Evolutionary conservation across 495 filamentous ascomycete genomes (phyloP).

Genomic region (Aspergillus ellipticus): DNA sequence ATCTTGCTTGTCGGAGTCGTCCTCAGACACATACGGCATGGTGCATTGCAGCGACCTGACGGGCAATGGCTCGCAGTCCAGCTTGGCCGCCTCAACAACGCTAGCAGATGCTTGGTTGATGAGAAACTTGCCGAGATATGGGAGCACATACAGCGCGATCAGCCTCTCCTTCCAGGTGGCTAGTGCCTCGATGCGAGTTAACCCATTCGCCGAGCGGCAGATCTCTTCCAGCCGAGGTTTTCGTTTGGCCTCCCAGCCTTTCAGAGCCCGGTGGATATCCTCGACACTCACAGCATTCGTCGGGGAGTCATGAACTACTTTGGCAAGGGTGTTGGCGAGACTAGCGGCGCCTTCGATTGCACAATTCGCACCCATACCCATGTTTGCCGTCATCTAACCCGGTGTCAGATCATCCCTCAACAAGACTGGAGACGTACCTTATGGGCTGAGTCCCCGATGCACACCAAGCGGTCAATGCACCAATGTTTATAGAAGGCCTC

Average conservation of each 20-base stretch:
- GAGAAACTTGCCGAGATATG: not conserved
- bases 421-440: slow-evolving; percentile 15
- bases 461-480: slow-evolving; percentile 15
- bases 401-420: not conserved
- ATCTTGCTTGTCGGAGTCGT: not conserved
- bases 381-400: slow-evolving; percentile 18
- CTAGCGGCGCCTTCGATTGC: slow-evolving; percentile 38
- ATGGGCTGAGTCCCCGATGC: slow-evolving; percentile 23
- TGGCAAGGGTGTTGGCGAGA: slow-evolving; percentile 34
- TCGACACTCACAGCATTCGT: not conserved
- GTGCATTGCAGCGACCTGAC: not conserved
- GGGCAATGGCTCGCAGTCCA: slow-evolving; percentile 7
- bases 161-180: slow-evolving; percentile 1
- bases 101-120: not conserved
- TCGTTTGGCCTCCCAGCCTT: slow-evolving; percentile 4
- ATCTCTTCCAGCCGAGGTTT: not conserved
- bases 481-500: slow-evolving; percentile 16
- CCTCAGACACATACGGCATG: slow-evolving; percentile 4
- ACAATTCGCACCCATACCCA: slow-evolving; percentile 20
- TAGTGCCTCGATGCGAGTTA: slow-evolving; percentile 8
- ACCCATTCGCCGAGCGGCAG: not conserved
- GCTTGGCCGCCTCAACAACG: not conserved
- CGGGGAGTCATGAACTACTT: not conserved
- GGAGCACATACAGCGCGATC: not conserved
- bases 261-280: not conserved